Conservation (phyloP, 371 early-diverging fungal species). For the Nematocida major region DNA sequence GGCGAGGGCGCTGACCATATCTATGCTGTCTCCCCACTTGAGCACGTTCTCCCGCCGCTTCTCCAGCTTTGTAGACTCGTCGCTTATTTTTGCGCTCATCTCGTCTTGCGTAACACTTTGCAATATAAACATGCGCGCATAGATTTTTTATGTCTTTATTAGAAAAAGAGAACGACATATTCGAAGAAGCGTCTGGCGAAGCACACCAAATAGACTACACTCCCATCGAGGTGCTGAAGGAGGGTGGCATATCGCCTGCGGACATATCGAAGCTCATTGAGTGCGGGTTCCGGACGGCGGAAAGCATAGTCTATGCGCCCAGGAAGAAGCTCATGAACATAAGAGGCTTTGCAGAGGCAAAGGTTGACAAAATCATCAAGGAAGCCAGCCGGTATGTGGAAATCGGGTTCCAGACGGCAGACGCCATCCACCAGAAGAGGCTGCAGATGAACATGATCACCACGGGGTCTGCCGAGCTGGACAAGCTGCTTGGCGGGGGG, state of each 20-base stretch:
- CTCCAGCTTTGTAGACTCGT: neutral
- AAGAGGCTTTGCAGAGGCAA: slow-evolving; percentile 93
- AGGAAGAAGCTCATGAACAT: slow-evolving; percentile 78
- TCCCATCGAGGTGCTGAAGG: slow-evolving; percentile 66
- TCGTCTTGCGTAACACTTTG: slow-evolving; percentile 15
- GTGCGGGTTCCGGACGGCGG: slow-evolving; percentile 85
- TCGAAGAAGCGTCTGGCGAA: slow-evolving; percentile 62
- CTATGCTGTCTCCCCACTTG: slow-evolving; percentile 71
- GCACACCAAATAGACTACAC: slow-evolving; percentile 55
- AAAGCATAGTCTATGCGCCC: slow-evolving; percentile 87
- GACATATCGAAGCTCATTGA: slow-evolving; percentile 80
- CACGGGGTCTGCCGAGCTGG: slow-evolving; percentile 87
- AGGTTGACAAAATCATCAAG: slow-evolving; percentile 86
- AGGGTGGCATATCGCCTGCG: slow-evolving; percentile 72
- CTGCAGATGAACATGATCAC: slow-evolving; percentile 76
- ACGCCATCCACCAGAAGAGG: slow-evolving; percentile 79
- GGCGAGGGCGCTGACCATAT: slow-evolving; percentile 81
- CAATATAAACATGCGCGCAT: slow-evolving; percentile 10
- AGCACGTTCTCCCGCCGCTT: slow-evolving; percentile 28
- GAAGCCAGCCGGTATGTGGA: slow-evolving; percentile 88
- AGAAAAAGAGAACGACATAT: slow-evolving; percentile 58
- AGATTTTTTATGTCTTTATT: slow-evolving; percentile 2
- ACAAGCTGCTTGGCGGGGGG: slow-evolving; percentile 86
- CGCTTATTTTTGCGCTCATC: neutral
- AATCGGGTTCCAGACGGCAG: slow-evolving; percentile 91